Evolutionary conservation across 768 basidiomycete species (phyloP), one percentile per base, ranked within the genome.

Genomic region (Tricholomella constricta): DNA sequence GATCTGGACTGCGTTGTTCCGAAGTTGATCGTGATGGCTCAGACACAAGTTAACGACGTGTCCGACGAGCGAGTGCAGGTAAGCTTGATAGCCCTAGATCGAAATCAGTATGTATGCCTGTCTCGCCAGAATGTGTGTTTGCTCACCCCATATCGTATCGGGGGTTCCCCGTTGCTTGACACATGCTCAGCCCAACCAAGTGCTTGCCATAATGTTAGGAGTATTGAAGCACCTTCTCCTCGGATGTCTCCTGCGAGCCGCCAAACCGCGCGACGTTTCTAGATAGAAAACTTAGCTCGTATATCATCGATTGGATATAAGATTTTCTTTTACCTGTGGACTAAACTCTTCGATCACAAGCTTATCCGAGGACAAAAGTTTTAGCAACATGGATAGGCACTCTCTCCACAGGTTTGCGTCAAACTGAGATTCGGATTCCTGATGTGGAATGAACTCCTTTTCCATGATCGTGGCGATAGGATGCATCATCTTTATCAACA

Each of bases 201-300:
- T 2, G 90, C 84, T 62, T 89, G 83, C 96, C 96, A 98, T 5
- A 95, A 72, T 27, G 79, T 83, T 14, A 88, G 69, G 40, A 98
- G 69, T 51, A 96, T 85, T 6, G 82, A 75, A 2, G 94, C 89
- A 14, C 94, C 95, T 67, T 96, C 91, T 9, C 94, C 94, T 20
- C 96, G 84, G 62, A 98, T 85, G 71, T 98, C 96, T 23, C 94
- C 94, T 5, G 91, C 93, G n/a, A 98, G 82, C 32, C 92, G 83
- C 95, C 95, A 98, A 9, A 95, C 91, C 3, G 95, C 91, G 37
- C 95, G 85, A 36, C 94, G 89, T 85, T 93, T 93, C 91, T 97
- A 47, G 45, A 35, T 27, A 57, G 17, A 61, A 53, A 14, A 56
- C 25, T 48, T 32, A 42, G 41, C 41, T 51, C 50, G 17, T 29